Conservation (phyloP, 352 stramenopile genomes). For the Globisporangium polare region DNA sequence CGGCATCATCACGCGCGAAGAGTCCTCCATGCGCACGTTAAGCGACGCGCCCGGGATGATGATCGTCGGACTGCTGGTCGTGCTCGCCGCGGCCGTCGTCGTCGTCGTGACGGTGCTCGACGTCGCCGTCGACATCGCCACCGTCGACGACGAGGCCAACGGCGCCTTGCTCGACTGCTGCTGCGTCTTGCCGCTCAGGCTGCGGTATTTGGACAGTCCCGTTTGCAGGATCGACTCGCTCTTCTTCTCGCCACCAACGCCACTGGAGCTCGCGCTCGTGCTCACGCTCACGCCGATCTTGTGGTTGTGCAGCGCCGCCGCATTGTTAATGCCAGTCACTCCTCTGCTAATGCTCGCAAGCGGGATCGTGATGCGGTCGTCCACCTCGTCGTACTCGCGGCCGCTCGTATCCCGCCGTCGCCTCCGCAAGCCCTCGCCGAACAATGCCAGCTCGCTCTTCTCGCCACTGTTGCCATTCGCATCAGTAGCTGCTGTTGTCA, state of each 20-base stretch:
- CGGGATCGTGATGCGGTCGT: constrained; percentile 73
- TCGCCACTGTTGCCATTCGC: background rate
- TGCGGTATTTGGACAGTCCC: constrained; percentile 70
- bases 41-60: constrained; percentile 12
- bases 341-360: constrained; percentile 32
- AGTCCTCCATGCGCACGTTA: constrained; percentile 6
- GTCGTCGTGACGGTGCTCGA: constrained; percentile 6
- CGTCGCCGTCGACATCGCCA: background rate
- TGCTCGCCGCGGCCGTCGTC: constrained; percentile 9
- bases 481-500: background rate
- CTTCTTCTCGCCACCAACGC: constrained; percentile 6
- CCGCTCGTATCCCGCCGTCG: constrained; percentile 5
- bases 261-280: constrained; percentile 1
- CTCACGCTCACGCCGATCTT: constrained; percentile 7
- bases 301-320: background rate
- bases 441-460: background rate
- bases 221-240: constrained; percentile 36
- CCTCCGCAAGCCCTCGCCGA: constrained; percentile 14
- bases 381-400: constrained; percentile 44
- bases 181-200: constrained; percentile 20
- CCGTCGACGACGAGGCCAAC: background rate
- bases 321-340: constrained; percentile 23
- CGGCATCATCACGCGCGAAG: background rate
- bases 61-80: constrained; percentile 3
- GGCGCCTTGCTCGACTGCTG: background rate